These are phyloP conservation scores for Camelina laxa DNA, from an alignment of 345 rosid genomes.

Conservation along the genomic window DNA sequence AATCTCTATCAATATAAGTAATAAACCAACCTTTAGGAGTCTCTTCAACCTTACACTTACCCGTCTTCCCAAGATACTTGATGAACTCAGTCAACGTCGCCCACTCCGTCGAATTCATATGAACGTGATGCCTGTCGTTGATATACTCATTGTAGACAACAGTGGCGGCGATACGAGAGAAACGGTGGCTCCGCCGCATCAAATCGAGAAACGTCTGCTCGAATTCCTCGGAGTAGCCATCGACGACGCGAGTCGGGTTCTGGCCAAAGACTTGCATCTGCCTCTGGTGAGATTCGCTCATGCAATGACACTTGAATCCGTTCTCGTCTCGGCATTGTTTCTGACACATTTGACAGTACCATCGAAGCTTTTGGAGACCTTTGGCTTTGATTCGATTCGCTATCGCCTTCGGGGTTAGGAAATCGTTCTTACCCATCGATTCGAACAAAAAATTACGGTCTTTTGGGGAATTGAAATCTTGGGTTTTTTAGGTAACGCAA, in stretches of 20 bases:
- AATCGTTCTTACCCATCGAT: constrained; percentile 90
- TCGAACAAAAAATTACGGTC: neutral
- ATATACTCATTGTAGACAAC: constrained; percentile 95
- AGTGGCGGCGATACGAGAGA: constrained; percentile 90
- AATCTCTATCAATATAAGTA: constrained; percentile 85
- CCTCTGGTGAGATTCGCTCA: constrained; percentile 95
- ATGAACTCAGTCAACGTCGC: constrained; percentile 89
- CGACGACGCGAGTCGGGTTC: constrained; percentile 73
- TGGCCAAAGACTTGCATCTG: constrained; percentile 95
- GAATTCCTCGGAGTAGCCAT: constrained; percentile 92
- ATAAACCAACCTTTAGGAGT: constrained; percentile 99
- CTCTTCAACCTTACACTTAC: constrained; percentile 95
- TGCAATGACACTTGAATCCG: constrained; percentile 98
- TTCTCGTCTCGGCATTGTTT: constrained; percentile 98
- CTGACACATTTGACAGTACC: constrained; percentile 99
- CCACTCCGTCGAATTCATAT: constrained; percentile 95
- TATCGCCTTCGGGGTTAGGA: constrained; percentile 87
- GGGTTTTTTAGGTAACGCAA: neutral
- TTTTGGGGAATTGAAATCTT: constrained; percentile 1
- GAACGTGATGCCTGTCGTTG: constrained; percentile 84
- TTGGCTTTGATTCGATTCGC: constrained; percentile 91
- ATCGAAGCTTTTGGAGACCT: constrained; percentile 94
- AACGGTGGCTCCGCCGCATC: constrained; percentile 87
- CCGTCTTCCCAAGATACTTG: constrained; percentile 75
- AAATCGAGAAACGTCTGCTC: constrained; percentile 71